These are phyloP conservation scores for Yamadazyma ubonensis DNA, from an alignment of 805 yeast genomes.

Conservation along the genomic window DNA sequence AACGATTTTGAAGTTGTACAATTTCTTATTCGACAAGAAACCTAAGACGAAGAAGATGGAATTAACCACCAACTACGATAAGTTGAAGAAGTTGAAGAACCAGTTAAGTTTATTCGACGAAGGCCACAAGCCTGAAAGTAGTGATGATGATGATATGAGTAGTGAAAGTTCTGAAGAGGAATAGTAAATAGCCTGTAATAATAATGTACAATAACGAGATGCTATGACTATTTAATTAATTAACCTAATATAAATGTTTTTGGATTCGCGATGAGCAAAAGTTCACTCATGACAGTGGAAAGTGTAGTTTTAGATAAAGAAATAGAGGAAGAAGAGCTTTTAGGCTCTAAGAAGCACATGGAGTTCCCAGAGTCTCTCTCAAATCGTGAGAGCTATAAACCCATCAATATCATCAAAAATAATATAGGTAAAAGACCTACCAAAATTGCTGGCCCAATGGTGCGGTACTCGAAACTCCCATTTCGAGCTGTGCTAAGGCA, in stretches of 20 bases:
- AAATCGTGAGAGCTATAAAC: no score
- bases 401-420: slow-evolving; percentile 32
- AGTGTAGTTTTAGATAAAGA: no score
- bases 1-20: slow-evolving; percentile 79
- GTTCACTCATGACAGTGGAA: no score
- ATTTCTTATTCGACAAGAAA: slow-evolving; percentile 59
- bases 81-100: slow-evolving; percentile 66
- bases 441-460: slow-evolving; percentile 84
- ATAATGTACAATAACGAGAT: slow-evolving; percentile 10
- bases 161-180: slow-evolving; percentile 74
- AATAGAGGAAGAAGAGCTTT: no score
- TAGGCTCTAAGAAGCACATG: no score
- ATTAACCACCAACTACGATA: slow-evolving; percentile 33
- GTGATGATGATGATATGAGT: slow-evolving; percentile 50
- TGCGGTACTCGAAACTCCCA: slow-evolving; percentile 90
- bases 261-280: background rate
- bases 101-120: slow-evolving; percentile 47
- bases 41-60: slow-evolving; percentile 37
- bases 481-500: slow-evolving; percentile 75
- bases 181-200: slow-evolving; percentile 24
- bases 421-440: slow-evolving; percentile 31
- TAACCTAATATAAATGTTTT: background rate
- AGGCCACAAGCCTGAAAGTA: slow-evolving; percentile 21
- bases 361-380: no score
- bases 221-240: no score